Percentiles rank a stretch among this genome's conserved stretches.
phyloP scores from a whole-genome alignment of 768 basidiomycete species.

The Leccinum truebloodii region DNA sequence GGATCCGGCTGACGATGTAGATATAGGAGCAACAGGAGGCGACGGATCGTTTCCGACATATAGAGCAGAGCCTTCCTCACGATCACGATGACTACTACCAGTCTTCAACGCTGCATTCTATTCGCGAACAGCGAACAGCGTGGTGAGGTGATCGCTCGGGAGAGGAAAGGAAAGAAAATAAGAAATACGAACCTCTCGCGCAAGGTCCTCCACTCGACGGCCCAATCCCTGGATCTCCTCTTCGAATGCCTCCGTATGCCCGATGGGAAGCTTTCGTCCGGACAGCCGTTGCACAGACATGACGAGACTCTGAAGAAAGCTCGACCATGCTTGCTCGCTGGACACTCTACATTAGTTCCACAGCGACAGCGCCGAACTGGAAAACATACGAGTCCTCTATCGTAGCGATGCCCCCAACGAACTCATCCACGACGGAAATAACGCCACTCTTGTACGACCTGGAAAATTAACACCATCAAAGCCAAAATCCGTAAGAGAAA shows the following conservation, averaged over 20 bases:
- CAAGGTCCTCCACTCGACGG: conserved; percentile 60
- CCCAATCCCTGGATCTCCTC: conserved; percentile 64
- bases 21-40: background rate
- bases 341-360: conserved; percentile 19
- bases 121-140: background rate
- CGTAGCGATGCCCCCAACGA: conserved; percentile 59
- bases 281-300: conserved; percentile 66
- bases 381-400: conserved; percentile 63
- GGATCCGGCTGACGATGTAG: background rate
- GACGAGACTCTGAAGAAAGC: conserved; percentile 60
- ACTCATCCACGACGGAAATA: conserved; percentile 60
- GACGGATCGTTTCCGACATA: conserved; percentile 15
- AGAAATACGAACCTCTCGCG: conserved; percentile 53
- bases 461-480: conserved; percentile 7
- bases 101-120: conserved; percentile 14
- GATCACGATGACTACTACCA: conserved; percentile 2
- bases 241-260: conserved; percentile 43
- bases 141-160: background rate
- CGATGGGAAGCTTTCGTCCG: conserved; percentile 60
- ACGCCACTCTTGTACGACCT: conserved; percentile 67
- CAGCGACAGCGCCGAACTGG: background rate
- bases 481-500: background rate
- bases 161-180: background rate
- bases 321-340: conserved; percentile 67
- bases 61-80: conserved; percentile 18